Base-by-base conservation (phyloP, 768 basidiomycete species). In the Exidia glandulosa region DNA sequence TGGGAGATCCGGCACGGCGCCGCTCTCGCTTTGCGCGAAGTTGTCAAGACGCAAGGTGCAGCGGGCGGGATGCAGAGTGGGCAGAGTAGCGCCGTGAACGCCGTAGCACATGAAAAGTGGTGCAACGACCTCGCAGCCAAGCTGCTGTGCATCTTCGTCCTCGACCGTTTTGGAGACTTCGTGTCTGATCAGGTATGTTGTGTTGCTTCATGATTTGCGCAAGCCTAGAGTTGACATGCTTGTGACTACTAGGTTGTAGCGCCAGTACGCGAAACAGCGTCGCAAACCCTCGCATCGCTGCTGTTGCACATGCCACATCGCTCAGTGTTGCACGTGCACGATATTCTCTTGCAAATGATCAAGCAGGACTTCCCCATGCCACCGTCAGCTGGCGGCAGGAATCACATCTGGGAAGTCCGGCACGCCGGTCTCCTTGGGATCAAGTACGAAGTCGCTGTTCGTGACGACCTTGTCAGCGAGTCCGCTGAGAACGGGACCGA, bases 101-200 rank as follows among this genome's bases (percentile, higher is more conserved):
- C 79, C 23, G 70, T 75, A 45, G 77, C 77, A 0, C 91, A 94
- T 66, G 88, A 90, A 71, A 80, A 80, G 65, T 95, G 93, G 93
- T 92, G 90, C 71, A 94, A 94, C 62, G 84, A 86, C 60, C 74
- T 98, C 16, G 87, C 91, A 2, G 83, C 90, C 10, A 87, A 87
- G 64, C 81, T 96, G 57, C 80, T 98, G 2, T 88, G 86, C 65
- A 84, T 98, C 9, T 88, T 98, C 63, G 88, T 95, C 32, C 77
- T 97, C 29, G 96, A 99, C 70, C 85, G 96, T n/a, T 99, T 99
- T 66, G 93, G 94, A 2, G 96, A 99, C 72, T 99, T 94, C 68
- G 85, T 96, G 34, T 90, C 93, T 0, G 96, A 99, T 69, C 94
- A 94, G 75, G 80, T 79, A 45, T 34, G 74, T 63, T 10, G n/a